A percentile compares a stretch with the other conserved stretches of the same genome.
Evolutionary conservation across 805 yeast species (phyloP).

Genomic region (Grigorovia yakushimaensis): DNA sequence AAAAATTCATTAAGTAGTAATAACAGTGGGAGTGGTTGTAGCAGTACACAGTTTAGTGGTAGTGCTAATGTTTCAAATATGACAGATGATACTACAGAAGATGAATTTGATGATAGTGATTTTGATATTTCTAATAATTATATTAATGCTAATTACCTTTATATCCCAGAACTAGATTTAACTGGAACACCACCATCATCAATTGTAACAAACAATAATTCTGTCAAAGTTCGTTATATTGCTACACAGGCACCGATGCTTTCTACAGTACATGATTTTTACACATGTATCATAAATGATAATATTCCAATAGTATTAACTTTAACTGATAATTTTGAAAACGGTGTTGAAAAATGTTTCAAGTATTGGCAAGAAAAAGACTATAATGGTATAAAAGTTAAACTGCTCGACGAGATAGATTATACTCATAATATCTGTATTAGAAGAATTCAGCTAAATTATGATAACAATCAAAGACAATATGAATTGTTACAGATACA

Average conservation of each 20-base stretch:
- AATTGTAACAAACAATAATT: conserved; percentile 8
- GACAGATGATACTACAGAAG: neutral
- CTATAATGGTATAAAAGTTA: conserved; percentile 30
- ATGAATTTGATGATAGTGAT: conserved; percentile 11
- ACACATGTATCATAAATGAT: conserved; percentile 65
- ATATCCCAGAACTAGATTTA: conserved; percentile 12
- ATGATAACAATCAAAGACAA: conserved; percentile 19
- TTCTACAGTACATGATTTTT: conserved; percentile 72
- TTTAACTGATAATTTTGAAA: conserved; percentile 66
- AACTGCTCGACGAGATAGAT: conserved; percentile 17
- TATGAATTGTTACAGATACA: conserved; percentile 66
- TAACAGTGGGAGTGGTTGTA: neutral
- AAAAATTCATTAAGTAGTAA: conserved; percentile 6
- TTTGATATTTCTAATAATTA: conserved; percentile 39
- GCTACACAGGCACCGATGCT: conserved; percentile 86
- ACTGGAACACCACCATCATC: conserved; percentile 1
- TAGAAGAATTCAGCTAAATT: conserved; percentile 34
- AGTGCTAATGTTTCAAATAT: neutral
- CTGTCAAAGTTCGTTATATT: conserved; percentile 42
- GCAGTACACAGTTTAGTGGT: neutral
- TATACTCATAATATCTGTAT: conserved; percentile 9
- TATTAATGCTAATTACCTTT: conserved; percentile 77
- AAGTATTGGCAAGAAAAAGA: conserved; percentile 67
- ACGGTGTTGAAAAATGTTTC: conserved; percentile 70
- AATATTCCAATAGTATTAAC: conserved; percentile 59